Base-by-base conservation (phyloP, 495 filamentous ascomycete species). In the Daldinia vernicosa region DNA sequence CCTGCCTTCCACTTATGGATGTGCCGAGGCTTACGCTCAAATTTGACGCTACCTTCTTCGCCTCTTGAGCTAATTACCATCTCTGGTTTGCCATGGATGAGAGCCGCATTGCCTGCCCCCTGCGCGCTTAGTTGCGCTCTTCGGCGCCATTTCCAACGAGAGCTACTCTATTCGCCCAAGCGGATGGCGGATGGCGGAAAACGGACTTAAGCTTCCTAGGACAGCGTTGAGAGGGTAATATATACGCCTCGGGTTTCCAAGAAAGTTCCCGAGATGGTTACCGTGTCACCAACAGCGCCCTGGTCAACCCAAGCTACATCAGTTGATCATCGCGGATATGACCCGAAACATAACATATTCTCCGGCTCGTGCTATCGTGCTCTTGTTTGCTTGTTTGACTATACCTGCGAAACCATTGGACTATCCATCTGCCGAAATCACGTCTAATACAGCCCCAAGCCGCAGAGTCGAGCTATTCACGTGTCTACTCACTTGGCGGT, bases 341-440 rank as follows among this genome's bases (percentile, higher is more conserved):
- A 47, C 55, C 70, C 70, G 70, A 73, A 69, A 73, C 39, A 60
- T 73, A 58, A 22, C 35, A 62, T 73, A 69, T 73, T 62, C 70
- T 57, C 70, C 70, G 70, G 65, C 6, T 43, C 19, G 56, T 40
- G 70, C 35, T 22, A 57, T 62, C 43, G 65, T 43, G 32, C 26
- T 69, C 27, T 54, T 62, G 66, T 66, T 65, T 68, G 61, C 27
- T 54, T 62, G 66, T 66, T 65, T 68, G 61, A 73, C 66, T 62
- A 66, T 62, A 59, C 11, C 61, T 66, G 51, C 70, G 33, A 66
- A 30, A 59, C 33, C 66, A 73, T 73, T 73, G 70, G 70, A 50
- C 70, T 73, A 53, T 66, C 37, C 70, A 73, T 73, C 70, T 73
- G 70, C 70, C 70, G 70, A 73, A 66, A 73, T 64, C 65, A 68